These are phyloP conservation scores for Geotrichum fermentans DNA, from an alignment of 1,139 yeast genomes.

Conservation along the genomic window DNA sequence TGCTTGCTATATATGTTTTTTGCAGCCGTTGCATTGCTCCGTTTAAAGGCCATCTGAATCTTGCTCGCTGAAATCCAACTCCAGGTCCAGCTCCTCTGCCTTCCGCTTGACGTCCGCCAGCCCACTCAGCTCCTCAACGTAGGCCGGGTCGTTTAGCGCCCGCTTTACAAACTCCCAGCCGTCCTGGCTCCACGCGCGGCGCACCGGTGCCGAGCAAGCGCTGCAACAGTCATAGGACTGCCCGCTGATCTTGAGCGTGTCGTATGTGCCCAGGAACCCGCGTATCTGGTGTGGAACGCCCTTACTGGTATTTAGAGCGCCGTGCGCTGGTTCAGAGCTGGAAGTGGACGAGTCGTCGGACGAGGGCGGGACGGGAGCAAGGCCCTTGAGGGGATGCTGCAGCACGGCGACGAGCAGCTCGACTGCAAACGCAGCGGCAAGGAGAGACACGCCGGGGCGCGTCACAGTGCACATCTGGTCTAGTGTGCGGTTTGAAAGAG, in stretches of 20 bases:
- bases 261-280: slow-evolving; percentile 69
- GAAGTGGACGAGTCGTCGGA: slow-evolving; percentile 4
- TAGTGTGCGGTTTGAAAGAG: slow-evolving; percentile 73
- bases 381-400: slow-evolving; percentile 56
- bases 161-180: slow-evolving; percentile 79
- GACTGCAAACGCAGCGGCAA: slow-evolving; percentile 84
- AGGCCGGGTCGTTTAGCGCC: slow-evolving; percentile 62
- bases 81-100: slow-evolving; percentile 59
- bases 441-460: slow-evolving; percentile 86
- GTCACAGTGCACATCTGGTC: slow-evolving; percentile 99
- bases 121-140: slow-evolving; percentile 75
- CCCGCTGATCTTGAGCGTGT: slow-evolving; percentile 58
- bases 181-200: slow-evolving; percentile 44
- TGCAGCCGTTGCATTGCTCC: too few species aligned
- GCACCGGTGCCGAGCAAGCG: slow-evolving; percentile 67
- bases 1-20: too few species aligned
- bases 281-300: slow-evolving; percentile 79
- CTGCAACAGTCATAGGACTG: slow-evolving; percentile 76
- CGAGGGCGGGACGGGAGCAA: slow-evolving; percentile 48
- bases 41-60: slow-evolving; percentile 17
- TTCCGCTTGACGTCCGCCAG: slow-evolving; percentile 63
- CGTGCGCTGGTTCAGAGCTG: neutral
- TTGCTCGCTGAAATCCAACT: slow-evolving; percentile 37
- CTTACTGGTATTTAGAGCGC: slow-evolving; percentile 49
- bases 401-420: slow-evolving; percentile 71